These are phyloP conservation scores for Rhodotorula kratochvilovae DNA, from an alignment of 768 basidiomycete species.

Conservation along the genomic window DNA sequence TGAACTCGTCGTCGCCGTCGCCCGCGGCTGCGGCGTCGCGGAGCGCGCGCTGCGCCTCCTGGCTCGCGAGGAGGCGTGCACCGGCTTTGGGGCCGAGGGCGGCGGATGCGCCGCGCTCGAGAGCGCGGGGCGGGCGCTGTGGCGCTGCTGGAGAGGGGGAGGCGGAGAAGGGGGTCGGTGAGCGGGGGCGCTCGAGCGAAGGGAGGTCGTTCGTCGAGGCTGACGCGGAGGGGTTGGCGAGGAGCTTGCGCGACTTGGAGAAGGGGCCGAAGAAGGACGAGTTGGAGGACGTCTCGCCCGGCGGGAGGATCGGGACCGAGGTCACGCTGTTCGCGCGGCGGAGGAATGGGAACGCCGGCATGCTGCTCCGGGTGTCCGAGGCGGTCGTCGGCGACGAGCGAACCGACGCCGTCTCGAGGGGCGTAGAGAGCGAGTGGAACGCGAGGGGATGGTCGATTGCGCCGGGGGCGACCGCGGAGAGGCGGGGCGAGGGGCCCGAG, in stretches of 20 bases:
- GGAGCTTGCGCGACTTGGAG: background rate
- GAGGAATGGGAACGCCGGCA: background rate
- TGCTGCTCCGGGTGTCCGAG: background rate
- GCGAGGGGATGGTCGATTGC: background rate
- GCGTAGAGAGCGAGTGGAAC: background rate
- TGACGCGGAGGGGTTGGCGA: background rate
- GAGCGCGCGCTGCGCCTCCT: background rate
- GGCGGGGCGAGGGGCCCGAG: background rate
- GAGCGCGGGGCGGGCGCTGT: background rate
- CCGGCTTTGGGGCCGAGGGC: slow-evolving; percentile 8
- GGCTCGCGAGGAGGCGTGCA: slow-evolving; percentile 5
- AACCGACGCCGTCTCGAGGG: background rate
- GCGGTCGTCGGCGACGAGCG: background rate
- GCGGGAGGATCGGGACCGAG: background rate
- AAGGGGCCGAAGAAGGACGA: background rate
- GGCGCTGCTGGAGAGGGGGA: background rate
- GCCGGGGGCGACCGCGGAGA: background rate
- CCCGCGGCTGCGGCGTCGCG: background rate
- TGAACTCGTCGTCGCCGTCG: background rate
- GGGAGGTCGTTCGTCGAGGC: slow-evolving; percentile 9
- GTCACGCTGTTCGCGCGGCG: background rate
- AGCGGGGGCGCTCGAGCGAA: background rate
- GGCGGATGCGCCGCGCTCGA: background rate
- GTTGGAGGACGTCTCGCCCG: background rate
- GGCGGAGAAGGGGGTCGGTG: background rate